Evolutionary conservation across 2,329 filamentous ascomycete species (phyloP).

Genomic region (Coccinonectria pachysandricola): DNA sequence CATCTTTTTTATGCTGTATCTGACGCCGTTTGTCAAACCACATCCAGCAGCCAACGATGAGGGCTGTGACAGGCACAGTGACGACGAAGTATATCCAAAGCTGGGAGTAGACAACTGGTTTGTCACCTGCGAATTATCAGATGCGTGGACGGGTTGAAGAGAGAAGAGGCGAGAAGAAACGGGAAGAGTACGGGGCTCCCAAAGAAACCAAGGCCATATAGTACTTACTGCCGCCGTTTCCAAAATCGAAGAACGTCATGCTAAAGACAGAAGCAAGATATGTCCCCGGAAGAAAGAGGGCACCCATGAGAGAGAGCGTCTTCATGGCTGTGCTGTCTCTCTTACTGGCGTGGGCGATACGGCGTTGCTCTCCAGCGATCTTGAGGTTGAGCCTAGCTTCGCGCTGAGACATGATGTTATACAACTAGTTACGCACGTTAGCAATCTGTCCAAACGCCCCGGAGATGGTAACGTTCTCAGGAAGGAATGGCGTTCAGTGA

Average conservation of each 20-base stretch:
- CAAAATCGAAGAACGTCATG: constrained; percentile 59
- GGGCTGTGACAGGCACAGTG: constrained; percentile 45
- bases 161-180: constrained; percentile 1
- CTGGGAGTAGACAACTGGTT: constrained; percentile 35
- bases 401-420: constrained; percentile 56
- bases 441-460: no score
- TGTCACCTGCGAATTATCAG: no score
- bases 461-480: no score
- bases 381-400: constrained; percentile 54
- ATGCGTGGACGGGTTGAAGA: no score
- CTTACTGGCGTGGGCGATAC: constrained; percentile 49
- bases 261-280: constrained; percentile 53
- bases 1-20: constrained; percentile 36
- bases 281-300: constrained; percentile 52
- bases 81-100: constrained; percentile 57
- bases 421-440: no score
- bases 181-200: background rate
- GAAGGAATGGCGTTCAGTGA: no score
- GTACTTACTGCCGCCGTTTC: constrained; percentile 25
- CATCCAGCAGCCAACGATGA: constrained; percentile 46
- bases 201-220: no score
- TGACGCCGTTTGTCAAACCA: constrained; percentile 42
- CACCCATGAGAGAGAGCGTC: constrained; percentile 52
- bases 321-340: constrained; percentile 56
- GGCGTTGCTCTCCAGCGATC: constrained; percentile 50